Conservation (phyloP, 2,329 filamentous ascomycete genomes). For the Mycosphaerelloides madeirae region DNA sequence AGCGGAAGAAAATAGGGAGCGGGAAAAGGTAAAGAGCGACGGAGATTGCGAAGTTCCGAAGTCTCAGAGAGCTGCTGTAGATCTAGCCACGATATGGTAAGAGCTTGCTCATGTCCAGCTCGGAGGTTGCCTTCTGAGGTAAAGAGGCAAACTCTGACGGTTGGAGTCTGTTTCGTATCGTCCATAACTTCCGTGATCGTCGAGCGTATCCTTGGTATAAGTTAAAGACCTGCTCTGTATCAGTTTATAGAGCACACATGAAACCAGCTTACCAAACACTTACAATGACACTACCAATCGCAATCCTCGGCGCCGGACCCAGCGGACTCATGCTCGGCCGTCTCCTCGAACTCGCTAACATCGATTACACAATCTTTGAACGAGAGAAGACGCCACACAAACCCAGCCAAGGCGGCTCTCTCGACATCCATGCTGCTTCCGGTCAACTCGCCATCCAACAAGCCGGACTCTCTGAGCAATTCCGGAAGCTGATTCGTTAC, state of each 20-base stretch:
- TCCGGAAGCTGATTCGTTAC: slow-evolving; percentile 26
- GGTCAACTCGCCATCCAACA: slow-evolving; percentile 29
- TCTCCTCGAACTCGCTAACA: slow-evolving; percentile 20
- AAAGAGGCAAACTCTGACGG: too few relatives aligned
- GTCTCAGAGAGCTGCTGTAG: too few relatives aligned
- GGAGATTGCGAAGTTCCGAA: too few relatives aligned
- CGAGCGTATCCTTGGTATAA: background rate
- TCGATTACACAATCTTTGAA: slow-evolving; percentile 29
- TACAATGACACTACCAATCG: slow-evolving; percentile 19
- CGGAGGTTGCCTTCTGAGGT: too few relatives aligned
- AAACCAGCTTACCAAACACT: too few relatives aligned
- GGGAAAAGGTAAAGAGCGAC: background rate
- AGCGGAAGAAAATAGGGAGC: background rate
- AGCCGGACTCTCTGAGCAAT: slow-evolving; percentile 29
- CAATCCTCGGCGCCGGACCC: slow-evolving; percentile 33
- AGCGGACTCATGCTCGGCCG: slow-evolving; percentile 29
- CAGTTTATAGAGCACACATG: too few relatives aligned
- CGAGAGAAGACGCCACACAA: slow-evolving; percentile 8
- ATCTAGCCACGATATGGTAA: too few relatives aligned
- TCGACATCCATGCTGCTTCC: slow-evolving; percentile 29
- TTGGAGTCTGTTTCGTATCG: too few relatives aligned
- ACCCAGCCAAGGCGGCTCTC: slow-evolving; percentile 23
- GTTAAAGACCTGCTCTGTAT: background rate
- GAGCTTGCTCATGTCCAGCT: too few relatives aligned
- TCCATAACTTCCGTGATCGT: too few relatives aligned